A percentile compares a stretch with the other conserved stretches of the same genome.
Conservation (phyloP, 768 basidiomycete species). For the Phallus indusiatus region DNA sequence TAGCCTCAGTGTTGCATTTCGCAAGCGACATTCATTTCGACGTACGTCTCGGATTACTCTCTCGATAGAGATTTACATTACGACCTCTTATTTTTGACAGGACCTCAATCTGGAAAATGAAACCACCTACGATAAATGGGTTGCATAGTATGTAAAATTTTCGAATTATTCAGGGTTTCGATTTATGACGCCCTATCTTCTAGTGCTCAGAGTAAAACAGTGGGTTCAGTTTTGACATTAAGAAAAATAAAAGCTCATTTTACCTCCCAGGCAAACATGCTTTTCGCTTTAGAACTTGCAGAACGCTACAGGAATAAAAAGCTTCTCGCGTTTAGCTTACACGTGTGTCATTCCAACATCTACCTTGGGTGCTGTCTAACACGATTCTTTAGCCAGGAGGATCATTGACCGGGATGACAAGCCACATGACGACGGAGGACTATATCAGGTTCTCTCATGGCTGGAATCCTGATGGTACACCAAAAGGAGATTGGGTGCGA, state of each 20-base stretch:
- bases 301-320: not conserved
- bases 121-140: not conserved
- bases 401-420: not conserved
- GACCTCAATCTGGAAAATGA: not conserved
- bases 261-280: not conserved
- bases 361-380: not conserved
- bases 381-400: not conserved
- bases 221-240: not conserved
- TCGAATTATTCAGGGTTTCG: not conserved
- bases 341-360: not conserved
- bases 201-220: not conserved
- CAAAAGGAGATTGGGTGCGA: not conserved
- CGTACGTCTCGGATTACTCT: not conserved
- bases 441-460: not conserved
- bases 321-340: not conserved
- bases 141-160: not conserved
- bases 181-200: not conserved
- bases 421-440: not conserved
- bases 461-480: not conserved
- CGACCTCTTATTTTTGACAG: not conserved
- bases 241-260: not conserved
- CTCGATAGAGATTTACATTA: not conserved
- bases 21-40: not conserved
- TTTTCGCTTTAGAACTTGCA: not conserved
- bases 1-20: not conserved